Evolutionary conservation across 1,284 basidiomycete genomes (phyloP), one percentile per base, ranked within the genome.

Genomic region (Pseudozyma pruni): DNA sequence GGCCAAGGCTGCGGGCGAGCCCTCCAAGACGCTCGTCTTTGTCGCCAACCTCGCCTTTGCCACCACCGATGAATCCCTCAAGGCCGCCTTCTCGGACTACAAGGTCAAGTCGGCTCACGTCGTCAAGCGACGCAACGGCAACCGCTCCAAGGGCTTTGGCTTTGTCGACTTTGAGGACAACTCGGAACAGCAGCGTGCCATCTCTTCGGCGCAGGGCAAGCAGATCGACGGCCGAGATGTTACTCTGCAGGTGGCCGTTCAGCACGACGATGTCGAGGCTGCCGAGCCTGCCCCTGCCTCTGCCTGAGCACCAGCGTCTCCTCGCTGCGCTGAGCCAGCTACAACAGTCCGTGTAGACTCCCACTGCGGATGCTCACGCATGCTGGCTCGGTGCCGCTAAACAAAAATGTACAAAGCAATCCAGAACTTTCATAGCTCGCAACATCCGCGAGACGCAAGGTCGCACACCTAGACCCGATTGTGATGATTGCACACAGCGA

Each of bases 11-110:
- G 38, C 44, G 27, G 78, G 78, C 31, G 74, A 75, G 46, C 76
- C 76, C 19, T 75, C 72, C 49, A 60, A 72, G 67, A 80, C 78
- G 20, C 70, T 78, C 42, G 57, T 80, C 39, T 80, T 80, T 59
- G 78, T 78, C 19, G 69, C 76, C 67, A 78, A 78, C 58, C 68
- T 80, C 27, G 55, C 76, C 17, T 79, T 77, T 40, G 56, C 63
- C 44, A 71, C 72, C 38, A 72, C 56, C 64, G 74, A 78, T 51
- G 77, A 76, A 6, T 61, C 57, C 37, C 74, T 79, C 54, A 70
- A 71, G 52, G 64, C 56, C 10, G 76, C 74, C 33, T 79, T 79
- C 35, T 38, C 59, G 11, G 60, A 62, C 32, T 74, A 55, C 58
- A 64, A 72, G 67, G 49, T 76, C 63, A 70, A 60, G 54, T 68